These are phyloP conservation scores for Ramichloridium luteum DNA, from an alignment of 2,329 filamentous ascomycete species.

Conservation along the genomic window DNA sequence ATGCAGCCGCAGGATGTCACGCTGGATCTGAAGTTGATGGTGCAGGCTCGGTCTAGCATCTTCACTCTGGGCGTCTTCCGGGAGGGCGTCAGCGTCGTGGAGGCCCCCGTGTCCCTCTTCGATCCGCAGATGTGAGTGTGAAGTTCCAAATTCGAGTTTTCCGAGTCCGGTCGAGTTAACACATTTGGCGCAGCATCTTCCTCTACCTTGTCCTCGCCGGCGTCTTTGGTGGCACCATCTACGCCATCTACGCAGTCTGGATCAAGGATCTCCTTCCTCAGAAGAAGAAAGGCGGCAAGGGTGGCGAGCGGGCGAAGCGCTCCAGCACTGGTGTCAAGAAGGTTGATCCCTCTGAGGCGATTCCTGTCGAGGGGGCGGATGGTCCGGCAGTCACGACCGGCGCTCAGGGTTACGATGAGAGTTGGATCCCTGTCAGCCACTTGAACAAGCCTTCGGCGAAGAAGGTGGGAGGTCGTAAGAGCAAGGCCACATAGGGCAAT, in stretches of 20 bases:
- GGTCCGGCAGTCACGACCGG: constrained; percentile 56
- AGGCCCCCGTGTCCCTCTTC: constrained; percentile 80
- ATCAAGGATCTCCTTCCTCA: constrained; percentile 92
- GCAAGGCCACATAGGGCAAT: constrained; percentile 22
- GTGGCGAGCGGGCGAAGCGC: constrained; percentile 53
- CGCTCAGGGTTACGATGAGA: constrained; percentile 71
- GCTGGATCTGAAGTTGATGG: constrained; percentile 62
- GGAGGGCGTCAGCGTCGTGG: constrained; percentile 72
- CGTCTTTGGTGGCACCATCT: constrained; percentile 66
- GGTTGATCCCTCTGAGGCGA: constrained; percentile 46
- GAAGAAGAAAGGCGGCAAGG: constrained; percentile 48
- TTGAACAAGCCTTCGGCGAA: constrained; percentile 69
- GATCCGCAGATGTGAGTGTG: constrained; percentile 81
- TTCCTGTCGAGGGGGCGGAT: constrained; percentile 56
- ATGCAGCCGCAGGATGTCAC: constrained; percentile 84
- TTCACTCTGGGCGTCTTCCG: constrained; percentile 73
- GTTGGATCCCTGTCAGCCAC: constrained; percentile 86
- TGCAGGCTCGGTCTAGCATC: constrained; percentile 56
- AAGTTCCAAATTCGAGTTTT: background rate
- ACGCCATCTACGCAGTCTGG: constrained; percentile 98
- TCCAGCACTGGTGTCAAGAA: constrained; percentile 54
- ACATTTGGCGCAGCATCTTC: constrained; percentile 59
- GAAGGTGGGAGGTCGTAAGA: constrained; percentile 42
- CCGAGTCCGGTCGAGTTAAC: constrained; percentile 5
- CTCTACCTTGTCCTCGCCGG: constrained; percentile 82